These are phyloP conservation scores for Anthostomella pinea DNA, from an alignment of 2,329 filamentous ascomycete species.

Conservation along the genomic window DNA sequence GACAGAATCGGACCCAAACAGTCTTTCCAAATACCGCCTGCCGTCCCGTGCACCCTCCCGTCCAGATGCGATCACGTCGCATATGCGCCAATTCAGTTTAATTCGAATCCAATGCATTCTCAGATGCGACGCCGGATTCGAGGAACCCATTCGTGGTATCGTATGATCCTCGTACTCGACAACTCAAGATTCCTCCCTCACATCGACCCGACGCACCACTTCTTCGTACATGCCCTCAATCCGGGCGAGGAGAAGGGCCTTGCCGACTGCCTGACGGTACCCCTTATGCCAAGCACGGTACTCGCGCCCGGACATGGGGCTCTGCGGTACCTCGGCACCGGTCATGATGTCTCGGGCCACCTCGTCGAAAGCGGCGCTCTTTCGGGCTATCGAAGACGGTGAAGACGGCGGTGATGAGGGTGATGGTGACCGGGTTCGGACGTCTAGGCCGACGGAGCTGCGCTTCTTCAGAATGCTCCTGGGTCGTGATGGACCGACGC, in stretches of 20 bases:
- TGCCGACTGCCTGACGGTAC: slow-evolving; percentile 20
- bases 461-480: slow-evolving; percentile 23
- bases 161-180: no score
- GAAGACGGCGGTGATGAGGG: slow-evolving; percentile 28
- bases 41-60: no score
- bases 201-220: slow-evolving; percentile 17
- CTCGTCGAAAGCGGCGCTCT: slow-evolving; percentile 19
- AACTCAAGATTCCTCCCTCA: no score
- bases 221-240: slow-evolving; percentile 22
- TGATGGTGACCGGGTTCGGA: slow-evolving; percentile 16
- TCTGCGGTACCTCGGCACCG: slow-evolving; percentile 19
- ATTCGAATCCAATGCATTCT: no score
- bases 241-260: slow-evolving; percentile 18
- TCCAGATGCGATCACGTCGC: no score
- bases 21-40: no score
- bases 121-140: no score
- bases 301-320: slow-evolving; percentile 15
- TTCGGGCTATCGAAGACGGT: slow-evolving; percentile 2
- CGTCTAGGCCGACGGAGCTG: slow-evolving; percentile 15
- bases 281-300: slow-evolving; percentile 22
- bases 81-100: no score
- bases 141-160: no score
- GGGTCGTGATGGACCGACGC: slow-evolving; percentile 12
- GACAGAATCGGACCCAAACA: no score
- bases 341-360: slow-evolving; percentile 22